Evolutionary conservation across 2,329 filamentous ascomycete species (phyloP).

Genomic region (Beauveria sp.): DNA sequence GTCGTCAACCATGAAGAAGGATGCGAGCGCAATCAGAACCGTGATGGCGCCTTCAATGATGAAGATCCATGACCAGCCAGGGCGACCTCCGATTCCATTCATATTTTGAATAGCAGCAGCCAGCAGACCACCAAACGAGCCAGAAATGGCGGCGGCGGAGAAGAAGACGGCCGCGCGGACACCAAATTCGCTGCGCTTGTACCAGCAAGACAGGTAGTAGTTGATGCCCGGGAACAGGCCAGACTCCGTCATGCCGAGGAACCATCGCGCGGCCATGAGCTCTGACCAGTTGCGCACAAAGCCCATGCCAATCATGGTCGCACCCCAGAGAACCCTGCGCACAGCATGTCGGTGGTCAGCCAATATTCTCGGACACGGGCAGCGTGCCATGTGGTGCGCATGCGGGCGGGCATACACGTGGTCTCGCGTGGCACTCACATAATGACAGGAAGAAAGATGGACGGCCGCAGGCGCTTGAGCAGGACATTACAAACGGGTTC

Average conservation of each 20-base stretch:
- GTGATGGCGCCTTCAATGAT: slow-evolving; percentile 65
- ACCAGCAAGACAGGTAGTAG: slow-evolving; percentile 81
- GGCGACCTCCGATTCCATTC: slow-evolving; percentile 50
- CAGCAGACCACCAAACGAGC: slow-evolving; percentile 68
- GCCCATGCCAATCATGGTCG: slow-evolving; percentile 62
- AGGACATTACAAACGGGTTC: slow-evolving; percentile 74
- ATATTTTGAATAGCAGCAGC: slow-evolving; percentile 65
- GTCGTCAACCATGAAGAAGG: slow-evolving; percentile 75
- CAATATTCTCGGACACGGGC: not conserved
- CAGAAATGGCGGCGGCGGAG: slow-evolving; percentile 70
- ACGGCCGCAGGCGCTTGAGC: slow-evolving; percentile 68
- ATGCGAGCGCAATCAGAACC: slow-evolving; percentile 57
- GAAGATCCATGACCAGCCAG: slow-evolving; percentile 60
- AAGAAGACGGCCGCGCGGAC: slow-evolving; percentile 79
- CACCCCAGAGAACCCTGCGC: slow-evolving; percentile 54
- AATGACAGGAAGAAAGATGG: slow-evolving; percentile 72
- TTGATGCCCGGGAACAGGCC: slow-evolving; percentile 71
- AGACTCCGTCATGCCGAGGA: slow-evolving; percentile 66
- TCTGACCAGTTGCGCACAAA: slow-evolving; percentile 56
- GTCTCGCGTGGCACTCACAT: slow-evolving; percentile 48
- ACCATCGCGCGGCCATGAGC: slow-evolving; percentile 60
- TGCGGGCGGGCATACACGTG: not conserved
- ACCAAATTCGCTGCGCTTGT: slow-evolving; percentile 70
- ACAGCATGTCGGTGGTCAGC: slow-evolving; percentile 1
- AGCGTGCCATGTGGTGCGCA: not conserved